Base-by-base conservation (phyloP, 352 stramenopile genomes). In the Globisporangium rhizosaccharum region DNA sequence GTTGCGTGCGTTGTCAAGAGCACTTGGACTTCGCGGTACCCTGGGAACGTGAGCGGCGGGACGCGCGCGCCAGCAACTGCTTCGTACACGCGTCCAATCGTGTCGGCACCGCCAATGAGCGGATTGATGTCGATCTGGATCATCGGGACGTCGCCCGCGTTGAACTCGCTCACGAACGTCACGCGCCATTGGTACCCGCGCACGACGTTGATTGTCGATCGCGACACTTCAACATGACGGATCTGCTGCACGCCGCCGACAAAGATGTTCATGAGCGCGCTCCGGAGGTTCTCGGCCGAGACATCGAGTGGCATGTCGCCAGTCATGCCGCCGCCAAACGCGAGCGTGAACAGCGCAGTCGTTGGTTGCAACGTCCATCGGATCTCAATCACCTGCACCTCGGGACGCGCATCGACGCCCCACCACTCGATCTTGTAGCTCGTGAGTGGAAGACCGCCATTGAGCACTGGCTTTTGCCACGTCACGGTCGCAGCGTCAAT, bases 391-490 rank as follows among this genome's bases (percentile, higher is more conserved):
- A 88, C 79, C 62, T 97, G 92, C 39, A 96, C 72, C 53, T 96
- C 88, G 0, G 70, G 61, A 1, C 73, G 75, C 0, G 63, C 48
- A 9, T 67, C 66, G 6, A 61, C 66, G 17, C 78, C 75, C 80
- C 84, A 96, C 83, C 82, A 96, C 63, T 96, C 88, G 2, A 96
- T 68, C 46, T 76, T 77, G 65, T 94, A 96, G 50, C 82, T 87
- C 18, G 75, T 77, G n/a, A 96, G 51, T 0, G 72, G 46, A 2
- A 87, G 66, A 0, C 87, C 87, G 2, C 86, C 86, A 25, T 75
- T 77, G 4, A 73, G 50, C 9, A 76, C 57, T 3, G 86, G 85
- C 15, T 75, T 67, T 51, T 85, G 76, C 88, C 88, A 97, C 15
- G 68, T 72, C 37, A 96, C 79, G 2, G 78, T 90, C 11, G 71